Percentiles rank a stretch among this genome's conserved stretches.
phyloP scores from a whole-genome alignment of 2,329 filamentous ascomycete genomes.

The Fusarium sp. region DNA sequence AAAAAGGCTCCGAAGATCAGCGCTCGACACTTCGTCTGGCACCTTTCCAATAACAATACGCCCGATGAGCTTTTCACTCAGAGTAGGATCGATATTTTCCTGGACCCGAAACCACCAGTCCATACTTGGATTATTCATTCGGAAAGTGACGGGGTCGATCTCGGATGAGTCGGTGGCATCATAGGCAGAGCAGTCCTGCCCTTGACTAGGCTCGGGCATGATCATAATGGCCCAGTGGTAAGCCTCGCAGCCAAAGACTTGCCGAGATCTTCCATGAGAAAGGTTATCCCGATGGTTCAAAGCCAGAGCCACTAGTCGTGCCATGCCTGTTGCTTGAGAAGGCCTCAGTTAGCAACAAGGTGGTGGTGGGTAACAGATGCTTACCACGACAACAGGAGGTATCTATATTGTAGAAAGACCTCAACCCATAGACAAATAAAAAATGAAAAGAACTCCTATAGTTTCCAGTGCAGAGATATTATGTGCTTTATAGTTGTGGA shows the following conservation, averaged over 20 bases:
- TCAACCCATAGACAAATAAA: neutral
- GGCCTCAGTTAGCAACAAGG: neutral
- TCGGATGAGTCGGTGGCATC: slow-evolving; percentile 48
- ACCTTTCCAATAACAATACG: slow-evolving; percentile 44
- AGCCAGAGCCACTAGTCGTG: slow-evolving; percentile 38
- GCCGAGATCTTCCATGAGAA: slow-evolving; percentile 40
- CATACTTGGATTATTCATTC: slow-evolving; percentile 49
- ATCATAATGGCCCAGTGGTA: slow-evolving; percentile 50
- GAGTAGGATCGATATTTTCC: slow-evolving; percentile 26
- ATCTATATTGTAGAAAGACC: neutral
- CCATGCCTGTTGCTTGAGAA: slow-evolving; percentile 9
- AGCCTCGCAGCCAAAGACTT: slow-evolving; percentile 44
- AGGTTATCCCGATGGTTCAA: slow-evolving; percentile 45
- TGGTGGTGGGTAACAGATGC: slow-evolving; percentile 3
- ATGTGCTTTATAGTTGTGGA: neutral
- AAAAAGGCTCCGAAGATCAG: slow-evolving; percentile 41
- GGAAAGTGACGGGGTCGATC: slow-evolving; percentile 47
- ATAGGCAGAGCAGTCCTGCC: slow-evolving; percentile 30
- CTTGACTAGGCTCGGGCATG: slow-evolving; percentile 33
- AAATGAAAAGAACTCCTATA: neutral
- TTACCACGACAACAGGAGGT: neutral
- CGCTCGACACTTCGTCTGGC: slow-evolving; percentile 23
- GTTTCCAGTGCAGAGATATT: too few species aligned
- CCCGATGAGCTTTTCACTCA: slow-evolving; percentile 43
- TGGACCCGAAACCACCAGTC: slow-evolving; percentile 46